Percentiles rank a stretch among this genome's conserved stretches.
phyloP scores from a whole-genome alignment of 495 filamentous ascomycete genomes.

The Tuber brumale region DNA sequence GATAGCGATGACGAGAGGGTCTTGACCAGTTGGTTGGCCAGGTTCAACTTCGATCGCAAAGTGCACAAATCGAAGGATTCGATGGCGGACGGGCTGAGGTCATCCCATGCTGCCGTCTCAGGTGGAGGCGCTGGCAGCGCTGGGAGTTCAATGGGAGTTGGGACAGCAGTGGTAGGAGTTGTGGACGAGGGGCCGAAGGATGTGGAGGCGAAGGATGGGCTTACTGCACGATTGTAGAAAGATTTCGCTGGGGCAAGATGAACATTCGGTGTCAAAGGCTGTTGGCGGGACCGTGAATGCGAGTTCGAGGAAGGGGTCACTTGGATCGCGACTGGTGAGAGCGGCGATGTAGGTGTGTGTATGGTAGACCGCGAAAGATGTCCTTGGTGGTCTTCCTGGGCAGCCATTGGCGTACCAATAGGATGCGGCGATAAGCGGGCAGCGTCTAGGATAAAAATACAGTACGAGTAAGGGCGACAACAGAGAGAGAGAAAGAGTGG shows the following conservation, averaged over 20 bases:
- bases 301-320: constrained; percentile 20
- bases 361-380: constrained; percentile 13
- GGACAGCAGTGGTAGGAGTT: constrained; percentile 27
- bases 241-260: constrained; percentile 23
- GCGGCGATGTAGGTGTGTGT: constrained; percentile 20
- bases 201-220: constrained; percentile 17
- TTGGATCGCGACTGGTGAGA: constrained; percentile 23
- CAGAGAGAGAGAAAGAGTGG: neutral
- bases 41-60: constrained; percentile 34
- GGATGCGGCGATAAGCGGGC: neutral
- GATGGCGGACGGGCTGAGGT: constrained; percentile 32
- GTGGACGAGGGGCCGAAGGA: constrained; percentile 27
- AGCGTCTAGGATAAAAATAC: neutral
- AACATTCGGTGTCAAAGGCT: constrained; percentile 12
- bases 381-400: constrained; percentile 24
- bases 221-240: constrained; percentile 9
- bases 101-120: constrained; percentile 26
- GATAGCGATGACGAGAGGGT: constrained; percentile 34
- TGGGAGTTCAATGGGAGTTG: constrained; percentile 15
- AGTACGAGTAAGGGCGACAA: neutral
- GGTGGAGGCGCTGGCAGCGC: constrained; percentile 22
- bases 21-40: constrained; percentile 40
- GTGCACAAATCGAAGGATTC: constrained; percentile 36
- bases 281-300: constrained; percentile 6
- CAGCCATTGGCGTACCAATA: constrained; percentile 11